phyloP scores from a whole-genome alignment of 2,329 filamentous ascomycete genomes.

The Fusarium sp. region DNA sequence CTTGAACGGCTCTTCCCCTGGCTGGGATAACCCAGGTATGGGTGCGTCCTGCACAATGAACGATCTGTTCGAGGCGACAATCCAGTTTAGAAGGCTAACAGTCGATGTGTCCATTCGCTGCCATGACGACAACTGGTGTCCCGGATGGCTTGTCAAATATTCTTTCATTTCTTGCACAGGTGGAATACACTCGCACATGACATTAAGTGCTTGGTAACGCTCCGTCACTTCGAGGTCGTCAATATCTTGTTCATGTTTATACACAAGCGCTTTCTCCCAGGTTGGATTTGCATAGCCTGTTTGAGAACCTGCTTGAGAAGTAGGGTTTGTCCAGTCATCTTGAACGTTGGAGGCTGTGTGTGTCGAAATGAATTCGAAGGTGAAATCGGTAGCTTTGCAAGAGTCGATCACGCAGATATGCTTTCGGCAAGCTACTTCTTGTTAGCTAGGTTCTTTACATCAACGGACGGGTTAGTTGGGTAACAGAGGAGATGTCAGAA shows the following conservation, averaged over 20 bases:
- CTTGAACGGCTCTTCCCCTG: slow-evolving; percentile 33
- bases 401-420: slow-evolving; percentile 36
- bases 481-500: not conserved
- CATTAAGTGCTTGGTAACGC: slow-evolving; percentile 47
- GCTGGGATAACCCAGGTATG: slow-evolving; percentile 36
- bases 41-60: slow-evolving; percentile 81
- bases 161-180: slow-evolving; percentile 67
- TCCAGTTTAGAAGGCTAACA: slow-evolving; percentile 81
- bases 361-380: slow-evolving; percentile 31
- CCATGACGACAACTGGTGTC: slow-evolving; percentile 56
- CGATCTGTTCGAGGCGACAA: slow-evolving; percentile 88
- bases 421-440: slow-evolving; percentile 27
- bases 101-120: slow-evolving; percentile 72
- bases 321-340: not conserved
- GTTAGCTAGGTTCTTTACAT: slow-evolving; percentile 1
- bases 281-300: not conserved
- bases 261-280: slow-evolving; percentile 39
- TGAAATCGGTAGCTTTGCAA: not conserved
- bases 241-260: slow-evolving; percentile 41
- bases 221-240: slow-evolving; percentile 29
- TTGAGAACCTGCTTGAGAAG: not conserved
- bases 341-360: not conserved
- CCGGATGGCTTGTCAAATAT: slow-evolving; percentile 57
- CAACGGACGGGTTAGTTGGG: not conserved
- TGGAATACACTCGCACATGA: slow-evolving; percentile 70